Percentiles rank a stretch among this genome's conserved stretches.
phyloP scores from a whole-genome alignment of 257 asterid genomes.

The Paulownia fortunei region DNA sequence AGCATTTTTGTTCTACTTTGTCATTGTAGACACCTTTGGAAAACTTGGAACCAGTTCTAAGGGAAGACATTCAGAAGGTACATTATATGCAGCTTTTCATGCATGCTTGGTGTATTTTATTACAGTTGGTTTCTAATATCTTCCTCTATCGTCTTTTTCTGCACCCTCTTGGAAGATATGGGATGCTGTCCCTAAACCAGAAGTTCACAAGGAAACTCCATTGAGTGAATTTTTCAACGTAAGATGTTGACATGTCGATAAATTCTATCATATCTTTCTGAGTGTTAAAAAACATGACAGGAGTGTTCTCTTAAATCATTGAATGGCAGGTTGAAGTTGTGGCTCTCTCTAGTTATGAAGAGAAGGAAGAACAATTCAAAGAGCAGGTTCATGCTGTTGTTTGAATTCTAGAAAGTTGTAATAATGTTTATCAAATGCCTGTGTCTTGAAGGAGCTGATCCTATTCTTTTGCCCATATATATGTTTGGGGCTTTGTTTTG shows the following conservation, averaged over 20 bases:
- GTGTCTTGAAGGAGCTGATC: conserved; percentile 2
- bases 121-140: conserved; percentile 23
- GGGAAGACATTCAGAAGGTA: conserved; percentile 98
- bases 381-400: conserved; percentile 66
- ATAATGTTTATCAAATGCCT: conserved; percentile 17
- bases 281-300: conserved; percentile 14
- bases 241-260: conserved; percentile 44
- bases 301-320: conserved; percentile 27
- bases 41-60: conserved; percentile 87
- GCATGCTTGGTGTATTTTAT: background rate
- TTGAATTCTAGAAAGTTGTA: conserved; percentile 23
- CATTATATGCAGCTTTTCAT: conserved; percentile 22
- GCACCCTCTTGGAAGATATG: conserved; percentile 63
- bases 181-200: conserved; percentile 98
- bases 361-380: conserved; percentile 82
- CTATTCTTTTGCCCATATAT: conserved; percentile 1
- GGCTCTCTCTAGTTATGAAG: conserved; percentile 87
- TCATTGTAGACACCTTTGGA: conserved; percentile 85
- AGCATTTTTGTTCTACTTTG: conserved; percentile 33
- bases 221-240: conserved; percentile 96
- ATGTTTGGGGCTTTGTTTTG: conserved; percentile 16
- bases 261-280: conserved; percentile 2
- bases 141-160: conserved; percentile 20
- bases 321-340: conserved; percentile 74
- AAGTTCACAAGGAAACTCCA: conserved; percentile 89